Evolutionary conservation across 1,139 yeast genomes (phyloP).

Genomic region (Kluyveromyces sp.): DNA sequence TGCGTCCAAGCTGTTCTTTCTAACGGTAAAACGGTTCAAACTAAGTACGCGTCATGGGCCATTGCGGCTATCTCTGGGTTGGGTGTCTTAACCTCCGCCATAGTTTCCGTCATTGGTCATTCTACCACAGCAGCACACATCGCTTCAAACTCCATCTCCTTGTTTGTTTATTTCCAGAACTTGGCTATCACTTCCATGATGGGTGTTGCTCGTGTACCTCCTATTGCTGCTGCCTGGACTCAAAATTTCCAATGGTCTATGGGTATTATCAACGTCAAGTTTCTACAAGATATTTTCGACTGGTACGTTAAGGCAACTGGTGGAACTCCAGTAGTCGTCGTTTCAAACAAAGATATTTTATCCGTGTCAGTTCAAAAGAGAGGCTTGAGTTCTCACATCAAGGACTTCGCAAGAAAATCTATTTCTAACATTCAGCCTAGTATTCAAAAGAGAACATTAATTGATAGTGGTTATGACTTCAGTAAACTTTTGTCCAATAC

Average conservation of each 20-base stretch:
- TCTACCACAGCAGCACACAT: constrained; percentile 93
- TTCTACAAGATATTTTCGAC: constrained; percentile 78
- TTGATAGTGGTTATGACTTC: constrained; percentile 35
- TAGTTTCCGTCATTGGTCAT: constrained; percentile 81
- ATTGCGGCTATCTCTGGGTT: constrained; percentile 86
- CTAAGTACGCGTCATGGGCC: constrained; percentile 94
- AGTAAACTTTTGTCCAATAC: constrained; percentile 44
- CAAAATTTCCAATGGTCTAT: constrained; percentile 96
- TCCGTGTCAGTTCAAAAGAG: constrained; percentile 74
- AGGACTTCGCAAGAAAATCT: constrained; percentile 8
- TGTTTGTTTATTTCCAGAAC: constrained; percentile 89
- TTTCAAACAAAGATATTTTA: constrained; percentile 47
- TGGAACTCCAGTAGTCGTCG: constrained; percentile 71
- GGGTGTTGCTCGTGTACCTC: constrained; percentile 91
- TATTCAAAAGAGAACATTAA: constrained; percentile 9
- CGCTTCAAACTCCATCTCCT: constrained; percentile 88
- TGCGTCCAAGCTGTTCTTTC: constrained; percentile 86
- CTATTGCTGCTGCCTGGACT: constrained; percentile 97
- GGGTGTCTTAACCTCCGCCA: constrained; percentile 81
- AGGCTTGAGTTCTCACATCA: constrained; percentile 11
- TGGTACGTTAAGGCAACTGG: constrained; percentile 99
- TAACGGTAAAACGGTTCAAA: constrained; percentile 91
- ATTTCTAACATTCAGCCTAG: constrained; percentile 2
- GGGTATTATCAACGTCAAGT: constrained; percentile 74
- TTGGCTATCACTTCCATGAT: constrained; percentile 91